Base-by-base conservation (phyloP, 1,284 basidiomycete species). In the Apiotrichum sp. region DNA sequence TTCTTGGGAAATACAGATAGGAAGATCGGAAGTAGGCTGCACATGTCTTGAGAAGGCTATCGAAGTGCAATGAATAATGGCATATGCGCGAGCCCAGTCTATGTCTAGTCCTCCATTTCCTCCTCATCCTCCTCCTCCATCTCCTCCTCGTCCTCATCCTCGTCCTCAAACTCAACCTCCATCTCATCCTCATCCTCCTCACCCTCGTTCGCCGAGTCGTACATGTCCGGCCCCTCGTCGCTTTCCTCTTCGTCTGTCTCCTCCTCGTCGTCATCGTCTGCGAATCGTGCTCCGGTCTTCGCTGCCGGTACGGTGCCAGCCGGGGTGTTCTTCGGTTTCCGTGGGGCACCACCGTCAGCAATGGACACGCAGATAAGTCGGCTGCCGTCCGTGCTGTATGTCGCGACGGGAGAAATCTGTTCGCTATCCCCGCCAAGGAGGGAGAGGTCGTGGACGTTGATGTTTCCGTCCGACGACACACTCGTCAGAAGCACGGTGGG, bases 311-410 rank as follows among this genome's bases (percentile, higher is more conserved):
- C 47, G 9, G 63, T 65, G 40, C 60, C 58, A 36, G 82, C 81
- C 3, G 80, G 81, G 61, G 55, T 39, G 13, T 22, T 51, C 29
- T 45, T 58, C 3, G 46, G 62, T 22, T 49, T 48, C 4, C 61
- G 65, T 38, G 65, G 59, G 33, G 82, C 81, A 6, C 82, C 82
- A 61, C 73, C 70, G n/a, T 74, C 73, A 5, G 85, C 86, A 42
- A 90, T 69, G 4, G 84, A 80, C 36, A 91, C 77, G 67, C 90
- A 92, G 7, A 88, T 93, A 67, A 95, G 74, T 11, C 91, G 80
- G 39, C 84, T 89, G 8, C 87, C 88, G 62, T 89, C 89, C 0
- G 89, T 87, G 72, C 93, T 86, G 69, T 91, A 93, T 50, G 77
- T 79, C 2, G 81, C 81, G 2, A 84, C 76, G 0, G 89, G 84